Base-by-base conservation (phyloP, 2,329 filamentous ascomycete species). In the Colletotrichum nymphaeae region DNA sequence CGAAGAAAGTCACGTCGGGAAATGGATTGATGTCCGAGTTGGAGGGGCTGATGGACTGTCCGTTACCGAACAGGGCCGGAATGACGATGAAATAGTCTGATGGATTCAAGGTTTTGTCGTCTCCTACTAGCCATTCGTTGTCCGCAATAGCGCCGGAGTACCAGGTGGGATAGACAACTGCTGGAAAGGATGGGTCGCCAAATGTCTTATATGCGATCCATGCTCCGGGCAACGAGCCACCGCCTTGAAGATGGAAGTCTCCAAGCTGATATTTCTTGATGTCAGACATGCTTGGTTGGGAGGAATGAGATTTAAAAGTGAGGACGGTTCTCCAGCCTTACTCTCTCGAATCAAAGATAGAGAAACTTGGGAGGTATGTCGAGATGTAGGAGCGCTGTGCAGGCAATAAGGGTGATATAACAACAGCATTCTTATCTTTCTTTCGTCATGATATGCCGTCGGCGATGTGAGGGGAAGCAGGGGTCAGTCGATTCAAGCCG, bases 161-260 rank as follows among this genome's bases (percentile, higher is more conserved):
- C 93, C 93, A 95, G 2, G 91, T 91, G 2, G 93, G 94, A 78
- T 95, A 95, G 74, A 95, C 88, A 71, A 95, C 89, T 2, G 90
- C 91, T 8, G 93, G 93, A 6, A 84, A 85, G 0, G 84, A 87
- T 0, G 88, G 80, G 69, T 91, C 85, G 24, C 94, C 94, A 76
- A 93, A 92, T 0, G 93, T 94, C 81, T 93, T 95, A 86, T 94
- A 96, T 19, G 93, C 93, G 67, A 96, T 90, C 78, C 89, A 88
- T 1, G 94, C 93, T 76, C 89, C 81, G 1, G 88, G 86, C 22
- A 95, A 86, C 6, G 83, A 86, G n/a, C 85, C 85, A 52, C 93
- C 92, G 30, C 88, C 91, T 78, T 93, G 89, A 3, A 95, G 88
- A 74, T 87, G 83, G 84, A 93, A 93, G 81, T 93, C 88, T 22